Evolutionary conservation across 805 yeast species (phyloP), one percentile per base, ranked within the genome.

Genomic region (Lipomyces spencermartinsiae): DNA sequence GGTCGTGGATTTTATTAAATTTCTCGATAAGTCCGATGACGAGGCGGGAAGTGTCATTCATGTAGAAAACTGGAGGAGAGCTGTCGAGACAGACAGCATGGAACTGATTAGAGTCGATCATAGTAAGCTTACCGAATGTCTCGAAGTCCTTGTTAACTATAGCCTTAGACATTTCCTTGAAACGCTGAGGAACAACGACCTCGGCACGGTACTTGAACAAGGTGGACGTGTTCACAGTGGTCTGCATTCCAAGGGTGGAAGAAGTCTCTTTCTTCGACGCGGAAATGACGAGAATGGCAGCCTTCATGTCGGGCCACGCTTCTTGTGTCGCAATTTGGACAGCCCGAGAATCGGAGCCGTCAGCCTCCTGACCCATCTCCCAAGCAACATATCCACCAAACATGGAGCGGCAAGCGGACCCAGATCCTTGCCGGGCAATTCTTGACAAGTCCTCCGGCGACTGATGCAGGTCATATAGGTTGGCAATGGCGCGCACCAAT

Each of bases 341-440:
- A 2, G 99, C 99, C 74, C 87, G 89, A 14, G 98, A 93, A 80
- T 95, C 99, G 58, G 86, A 83, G n/a, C 99, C 99, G 76, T 93
- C 89, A 0, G 71, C 80, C 67, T 76, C 71, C 2, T 74, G 72
- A 66, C 99, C 99, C 98, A 93, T 93, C 79, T 95, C 97, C 99
- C 99, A 95, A 2, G 98, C 98, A 12, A 95, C 99, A 77, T 88
- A 95, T 7, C 99, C 99, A 59, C 99, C 98, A 80, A 92, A 92
- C 70, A 95, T 83, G 8, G 98, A 95, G 79, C 99, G 86, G 81
- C 99, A 95, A 6, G 99, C 99, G 14, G 97, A 92, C 1, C 99
- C 99, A 6, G 98, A 93, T 39, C 99, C 99, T 81, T 93, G 94
- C 80, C 99, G 88, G 14, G 99, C 99, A 76, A 95, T 90, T 76